Evolutionary conservation across 1,284 basidiomycete species (phyloP), one percentile per base, ranked within the genome.

Genomic region (Tremellales sp.): DNA sequence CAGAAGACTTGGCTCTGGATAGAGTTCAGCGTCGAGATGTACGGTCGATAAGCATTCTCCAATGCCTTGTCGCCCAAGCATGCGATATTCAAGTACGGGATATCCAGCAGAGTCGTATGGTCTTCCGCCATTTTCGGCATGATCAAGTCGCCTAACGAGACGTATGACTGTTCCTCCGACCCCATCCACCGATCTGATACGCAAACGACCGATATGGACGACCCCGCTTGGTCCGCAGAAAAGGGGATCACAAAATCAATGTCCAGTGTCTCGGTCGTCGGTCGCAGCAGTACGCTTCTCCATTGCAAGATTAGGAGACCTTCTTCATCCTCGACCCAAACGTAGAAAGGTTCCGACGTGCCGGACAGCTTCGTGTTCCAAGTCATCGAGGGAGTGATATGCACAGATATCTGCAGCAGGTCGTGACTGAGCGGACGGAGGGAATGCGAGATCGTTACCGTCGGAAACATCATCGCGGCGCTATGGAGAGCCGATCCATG

Each of bases 121-220:
- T 78, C 77, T 28, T 78, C 74, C 6, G 83, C 79, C n/a, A 74
- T 59, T 6, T 72, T 51, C 1, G 95, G 93, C 83, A 97, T 92
- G 45, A 81, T 72, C 10, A 97, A 72, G 14, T 78, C 75, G 9
- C 83, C 81, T 28, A 97, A 72, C 1, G 81, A 68, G 28, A 97
- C 75, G 10, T 63, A 56, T 4, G 84, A 63, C 56, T 85, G 81
- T 47, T 87, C 82, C 58, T 97, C 91, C 6, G 92, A 86, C 8
- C 91, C 91, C 51, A 97, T 77, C 97, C 97, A 99, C 54, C 82
- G 80, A 69, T 97, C 92, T 1, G 92, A 97, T 35, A 91, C 80
- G 48, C 91, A 97, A 38, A 93, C 79, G 54, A 85, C 84, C 22
- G 86, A 82, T 42, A 97, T 78, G 81, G 40, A 89, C 10, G 41